These are phyloP conservation scores for Fusarium sp. DNA, from an alignment of 2,329 filamentous ascomycete genomes.

Conservation along the genomic window DNA sequence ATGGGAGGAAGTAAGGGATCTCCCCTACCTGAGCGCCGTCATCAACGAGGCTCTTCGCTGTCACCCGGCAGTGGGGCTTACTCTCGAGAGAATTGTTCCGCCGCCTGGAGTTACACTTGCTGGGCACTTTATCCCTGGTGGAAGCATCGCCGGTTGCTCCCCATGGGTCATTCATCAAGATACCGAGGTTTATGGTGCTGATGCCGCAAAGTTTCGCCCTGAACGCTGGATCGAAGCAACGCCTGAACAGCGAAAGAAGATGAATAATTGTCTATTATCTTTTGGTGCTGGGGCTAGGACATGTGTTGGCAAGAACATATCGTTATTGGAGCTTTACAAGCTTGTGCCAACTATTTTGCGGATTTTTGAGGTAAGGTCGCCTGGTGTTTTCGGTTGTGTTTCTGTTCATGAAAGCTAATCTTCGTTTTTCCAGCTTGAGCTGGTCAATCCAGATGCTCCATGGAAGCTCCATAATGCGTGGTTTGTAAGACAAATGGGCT, in stretches of 20 bases:
- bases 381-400: not conserved
- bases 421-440: constrained; percentile 55
- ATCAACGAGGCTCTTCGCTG: constrained; percentile 81
- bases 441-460: constrained; percentile 63
- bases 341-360: constrained; percentile 56
- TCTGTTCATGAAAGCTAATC: not conserved
- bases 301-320: constrained; percentile 75
- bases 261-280: constrained; percentile 52
- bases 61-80: constrained; percentile 77
- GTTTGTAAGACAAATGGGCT: constrained; percentile 69
- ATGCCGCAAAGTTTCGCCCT: constrained; percentile 73
- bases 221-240: constrained; percentile 71
- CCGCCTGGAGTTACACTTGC: constrained; percentile 69
- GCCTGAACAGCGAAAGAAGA: constrained; percentile 51
- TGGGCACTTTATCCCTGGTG: constrained; percentile 70
- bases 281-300: constrained; percentile 77
- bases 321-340: constrained; percentile 71
- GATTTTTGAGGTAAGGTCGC: constrained; percentile 17
- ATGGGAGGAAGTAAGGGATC: constrained; percentile 74
- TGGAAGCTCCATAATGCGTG: constrained; percentile 69
- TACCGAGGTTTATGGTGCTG: constrained; percentile 73
- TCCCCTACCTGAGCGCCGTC: constrained; percentile 81
- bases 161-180: constrained; percentile 79
- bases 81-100: constrained; percentile 78
- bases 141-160: constrained; percentile 78